Evolutionary conservation across 306 rosid species (phyloP).

Genomic region (Echinosophora koreensis): DNA sequence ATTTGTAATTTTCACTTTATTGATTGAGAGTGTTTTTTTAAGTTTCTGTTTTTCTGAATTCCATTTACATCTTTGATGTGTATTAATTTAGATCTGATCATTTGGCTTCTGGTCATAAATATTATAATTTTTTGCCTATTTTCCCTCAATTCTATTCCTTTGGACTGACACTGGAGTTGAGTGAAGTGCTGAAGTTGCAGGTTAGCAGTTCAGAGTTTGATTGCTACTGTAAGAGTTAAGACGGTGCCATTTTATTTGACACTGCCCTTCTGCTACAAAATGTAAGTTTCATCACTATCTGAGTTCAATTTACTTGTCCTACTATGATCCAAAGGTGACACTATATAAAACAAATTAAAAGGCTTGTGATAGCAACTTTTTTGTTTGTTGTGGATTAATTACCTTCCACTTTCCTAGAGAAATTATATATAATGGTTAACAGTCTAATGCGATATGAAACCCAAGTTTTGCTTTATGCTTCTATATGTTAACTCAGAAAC

Average conservation of each 20-base stretch:
- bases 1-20: neutral
- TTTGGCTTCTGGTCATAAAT: neutral
- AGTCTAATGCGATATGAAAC: conserved; percentile 6
- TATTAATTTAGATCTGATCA: conserved; percentile 37
- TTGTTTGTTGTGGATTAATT: conserved; percentile 25
- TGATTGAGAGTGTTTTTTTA: neutral
- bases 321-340: conserved; percentile 20
- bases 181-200: conserved; percentile 48
- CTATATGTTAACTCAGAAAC: neutral
- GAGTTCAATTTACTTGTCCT: conserved; percentile 33
- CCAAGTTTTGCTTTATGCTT: conserved; percentile 9
- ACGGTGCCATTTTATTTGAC: conserved; percentile 35
- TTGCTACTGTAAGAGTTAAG: conserved; percentile 33
- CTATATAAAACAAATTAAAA: neutral
- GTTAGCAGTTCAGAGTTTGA: conserved; percentile 42
- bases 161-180: conserved; percentile 4
- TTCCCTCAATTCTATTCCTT: conserved; percentile 3
- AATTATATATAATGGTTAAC: conserved; percentile 1
- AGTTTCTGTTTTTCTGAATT: conserved; percentile 13
- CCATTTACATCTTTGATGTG: conserved; percentile 20
- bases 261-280: conserved; percentile 5
- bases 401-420: conserved; percentile 16
- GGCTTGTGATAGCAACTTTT: conserved; percentile 29
- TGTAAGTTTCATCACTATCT: conserved; percentile 31
- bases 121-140: neutral